Evolutionary conservation across 495 filamentous ascomycete species (phyloP).

Genomic region (Amniculicola lignicola): DNA sequence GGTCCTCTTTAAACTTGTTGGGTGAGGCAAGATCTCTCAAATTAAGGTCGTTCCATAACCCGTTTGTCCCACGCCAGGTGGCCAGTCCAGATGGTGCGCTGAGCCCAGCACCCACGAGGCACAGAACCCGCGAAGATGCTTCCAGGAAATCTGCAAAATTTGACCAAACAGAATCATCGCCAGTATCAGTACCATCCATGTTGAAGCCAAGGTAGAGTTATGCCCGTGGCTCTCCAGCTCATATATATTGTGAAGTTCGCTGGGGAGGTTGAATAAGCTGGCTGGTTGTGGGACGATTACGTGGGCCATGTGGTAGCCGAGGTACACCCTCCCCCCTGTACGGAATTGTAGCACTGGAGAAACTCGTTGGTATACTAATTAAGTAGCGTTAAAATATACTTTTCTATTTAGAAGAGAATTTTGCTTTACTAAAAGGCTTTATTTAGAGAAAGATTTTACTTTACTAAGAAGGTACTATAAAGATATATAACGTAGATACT

Average conservation of each 20-base stretch:
- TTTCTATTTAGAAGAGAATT: too few species aligned
- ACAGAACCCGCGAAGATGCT: constrained; percentile 4
- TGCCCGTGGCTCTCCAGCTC: background rate
- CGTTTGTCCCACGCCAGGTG: constrained; percentile 6
- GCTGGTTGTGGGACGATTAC: too few species aligned
- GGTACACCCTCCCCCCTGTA: too few species aligned
- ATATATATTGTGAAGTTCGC: background rate
- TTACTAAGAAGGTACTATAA: too few species aligned
- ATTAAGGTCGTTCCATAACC: constrained; percentile 1
- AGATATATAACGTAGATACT: too few species aligned
- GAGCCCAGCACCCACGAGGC: constrained; percentile 5
- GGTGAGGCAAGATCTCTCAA: constrained; percentile 3
- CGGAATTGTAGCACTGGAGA: too few species aligned
- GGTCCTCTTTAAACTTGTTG: constrained; percentile 2
- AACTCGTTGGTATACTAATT: too few species aligned
- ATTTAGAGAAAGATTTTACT: too few species aligned
- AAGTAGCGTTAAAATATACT: too few species aligned
- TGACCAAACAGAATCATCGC: constrained; percentile 5
- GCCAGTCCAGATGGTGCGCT: constrained; percentile 5
- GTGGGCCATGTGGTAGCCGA: too few species aligned
- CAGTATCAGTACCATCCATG: constrained; percentile 1
- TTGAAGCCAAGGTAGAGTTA: constrained; percentile 4
- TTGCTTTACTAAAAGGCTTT: too few species aligned
- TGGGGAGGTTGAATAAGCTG: too few species aligned
- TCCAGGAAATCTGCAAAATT: constrained; percentile 2